These are phyloP conservation scores for Geoglossum cookeanum DNA, from an alignment of 2,329 filamentous ascomycete genomes.

Conservation along the genomic window DNA sequence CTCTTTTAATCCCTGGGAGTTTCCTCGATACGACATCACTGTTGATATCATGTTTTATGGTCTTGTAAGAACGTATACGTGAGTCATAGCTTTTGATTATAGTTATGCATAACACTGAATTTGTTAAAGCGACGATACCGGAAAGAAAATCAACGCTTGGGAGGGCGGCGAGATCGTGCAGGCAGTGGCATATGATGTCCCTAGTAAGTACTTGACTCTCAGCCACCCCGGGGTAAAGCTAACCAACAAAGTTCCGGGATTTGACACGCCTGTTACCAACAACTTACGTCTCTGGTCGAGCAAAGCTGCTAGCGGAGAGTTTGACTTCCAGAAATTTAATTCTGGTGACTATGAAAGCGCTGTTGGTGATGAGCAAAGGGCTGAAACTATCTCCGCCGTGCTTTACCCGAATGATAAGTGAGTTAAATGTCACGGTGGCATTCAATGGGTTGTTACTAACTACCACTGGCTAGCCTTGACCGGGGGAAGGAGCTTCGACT, in stretches of 20 bases:
- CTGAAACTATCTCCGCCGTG: conserved; percentile 97
- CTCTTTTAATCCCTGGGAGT: conserved; percentile 99
- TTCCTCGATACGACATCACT: conserved; percentile 82
- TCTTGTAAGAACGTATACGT: conserved; percentile 48
- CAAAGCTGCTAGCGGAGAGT: conserved; percentile 91
- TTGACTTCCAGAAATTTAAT: conserved; percentile 99
- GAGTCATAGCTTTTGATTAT: conserved; percentile 6
- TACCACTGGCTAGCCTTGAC: conserved; percentile 36
- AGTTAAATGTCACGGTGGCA: conserved; percentile 3
- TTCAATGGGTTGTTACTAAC: neutral
- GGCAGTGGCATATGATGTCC: conserved; percentile 82
- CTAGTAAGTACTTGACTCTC: conserved; percentile 15
- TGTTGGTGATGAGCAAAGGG: conserved; percentile 91
- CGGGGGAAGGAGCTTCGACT: conserved; percentile 89
- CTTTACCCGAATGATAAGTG: conserved; percentile 89
- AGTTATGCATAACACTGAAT: conserved; percentile 7
- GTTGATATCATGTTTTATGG: conserved; percentile 98
- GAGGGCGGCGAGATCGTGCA: conserved; percentile 84
- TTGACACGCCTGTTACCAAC: conserved; percentile 77
- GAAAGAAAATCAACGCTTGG: conserved; percentile 61
- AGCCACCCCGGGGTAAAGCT: no score
- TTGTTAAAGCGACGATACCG: conserved; percentile 42
- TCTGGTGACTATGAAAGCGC: conserved; percentile 94
- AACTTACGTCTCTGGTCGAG: conserved; percentile 95
- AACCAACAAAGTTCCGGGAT: conserved; percentile 55